Evolutionary conservation across 768 basidiomycete species (phyloP), one percentile per base, ranked within the genome.

Genomic region (Leccinellum rugosiceps): DNA sequence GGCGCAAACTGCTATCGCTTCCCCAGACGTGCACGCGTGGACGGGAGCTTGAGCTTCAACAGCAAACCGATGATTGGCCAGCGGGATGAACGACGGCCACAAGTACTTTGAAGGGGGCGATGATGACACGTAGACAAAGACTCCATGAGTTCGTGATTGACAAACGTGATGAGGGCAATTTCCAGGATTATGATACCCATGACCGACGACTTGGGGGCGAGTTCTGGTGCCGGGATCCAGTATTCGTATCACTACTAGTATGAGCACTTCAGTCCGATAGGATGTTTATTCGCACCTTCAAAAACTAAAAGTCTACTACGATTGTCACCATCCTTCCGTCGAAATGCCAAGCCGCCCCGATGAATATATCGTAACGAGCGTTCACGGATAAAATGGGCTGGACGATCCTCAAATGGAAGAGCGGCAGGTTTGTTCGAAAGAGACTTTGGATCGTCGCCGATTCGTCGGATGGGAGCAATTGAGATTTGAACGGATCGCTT

Each of bases 401-500:
- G 21, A 2, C 38, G 23, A 28, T 53, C 35, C 31, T 32, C 44
- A 35, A 35, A 56, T 56, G 31, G 43, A 6, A 45, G 38, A 28
- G 25, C n/a, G 11, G 6, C 31, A 3, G 41, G 21, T 13, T 31
- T 53, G 19, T 47, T 44, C 52, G 17, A 56, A 31, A 46, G 52
- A 50, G 48, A 45, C 50, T 21, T 45, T 21, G 14, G 11, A 54
- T 43, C 52, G 44, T n/a, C n/a, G n/a, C n/a, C n/a, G n/a, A n/a
- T n/a, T n/a, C n/a, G n/a, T 41, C 56, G 56, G 49, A 51, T 58
- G 56, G 61, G 49, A 49, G 56, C 32, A 53, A 52, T 63, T 38
- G 44, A 46, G 28, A 30, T 1, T 4, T 14, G 30, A 41, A 56
- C 45, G 35, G 35, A 38, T 45, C 52, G 45, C 41, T 53, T 47